Evolutionary conservation across 345 rosid species (phyloP).

Genomic region (Melaleuca quinquenervia): DNA sequence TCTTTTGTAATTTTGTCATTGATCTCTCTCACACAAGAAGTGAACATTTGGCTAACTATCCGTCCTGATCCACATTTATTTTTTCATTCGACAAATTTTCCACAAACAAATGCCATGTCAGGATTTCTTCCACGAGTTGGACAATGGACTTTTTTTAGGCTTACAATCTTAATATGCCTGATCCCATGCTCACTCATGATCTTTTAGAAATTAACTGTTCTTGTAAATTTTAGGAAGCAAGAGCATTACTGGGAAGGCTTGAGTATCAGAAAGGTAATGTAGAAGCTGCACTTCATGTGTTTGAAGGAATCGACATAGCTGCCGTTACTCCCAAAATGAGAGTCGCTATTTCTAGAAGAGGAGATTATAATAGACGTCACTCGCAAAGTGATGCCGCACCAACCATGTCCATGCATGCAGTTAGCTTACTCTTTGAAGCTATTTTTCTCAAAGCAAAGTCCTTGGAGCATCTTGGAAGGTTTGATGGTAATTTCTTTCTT

Average conservation of each 20-base stretch:
- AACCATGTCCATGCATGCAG: conserved; percentile 60
- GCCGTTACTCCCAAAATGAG: conserved; percentile 45
- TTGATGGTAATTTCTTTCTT: conserved; percentile 27
- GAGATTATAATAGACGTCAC: conserved; percentile 22
- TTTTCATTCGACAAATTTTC: neutral
- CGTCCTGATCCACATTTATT: neutral
- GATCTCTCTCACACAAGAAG: neutral
- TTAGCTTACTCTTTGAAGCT: conserved; percentile 53
- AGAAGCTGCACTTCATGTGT: conserved; percentile 61
- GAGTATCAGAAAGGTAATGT: conserved; percentile 63
- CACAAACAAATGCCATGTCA: neutral
- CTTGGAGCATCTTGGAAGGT: conserved; percentile 51
- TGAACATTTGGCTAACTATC: neutral
- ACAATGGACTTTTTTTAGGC: neutral
- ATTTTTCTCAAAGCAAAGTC: conserved; percentile 59
- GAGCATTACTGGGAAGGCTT: conserved; percentile 63
- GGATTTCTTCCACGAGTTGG: neutral
- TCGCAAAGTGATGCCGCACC: conserved; percentile 34
- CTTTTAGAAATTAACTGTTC: neutral
- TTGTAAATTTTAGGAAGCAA: conserved; percentile 48
- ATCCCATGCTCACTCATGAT: neutral
- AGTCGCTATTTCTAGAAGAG: conserved; percentile 32
- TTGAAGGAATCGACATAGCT: conserved; percentile 57
- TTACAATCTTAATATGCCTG: neutral
- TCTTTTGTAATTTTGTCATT: neutral